Percentiles rank a stretch among this genome's conserved stretches.
Conservation (phyloP, 2,329 filamentous ascomycete genomes). For the Diplodia scrobiculata region DNA sequence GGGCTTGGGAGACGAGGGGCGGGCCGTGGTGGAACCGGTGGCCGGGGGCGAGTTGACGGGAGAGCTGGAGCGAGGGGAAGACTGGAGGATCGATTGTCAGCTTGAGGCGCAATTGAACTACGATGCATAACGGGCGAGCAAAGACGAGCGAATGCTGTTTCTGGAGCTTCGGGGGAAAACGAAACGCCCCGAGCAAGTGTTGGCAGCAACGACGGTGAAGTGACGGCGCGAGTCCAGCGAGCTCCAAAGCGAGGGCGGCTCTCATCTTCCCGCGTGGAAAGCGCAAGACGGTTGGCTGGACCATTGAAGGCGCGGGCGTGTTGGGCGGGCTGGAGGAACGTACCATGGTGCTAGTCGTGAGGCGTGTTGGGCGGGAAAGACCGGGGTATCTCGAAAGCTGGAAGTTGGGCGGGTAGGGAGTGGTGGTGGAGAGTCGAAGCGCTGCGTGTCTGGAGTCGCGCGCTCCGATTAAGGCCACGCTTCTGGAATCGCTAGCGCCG, state of each 20-base stretch:
- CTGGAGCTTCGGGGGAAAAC: too few relatives aligned
- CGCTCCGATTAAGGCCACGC: conserved; percentile 24
- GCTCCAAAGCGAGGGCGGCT: background rate
- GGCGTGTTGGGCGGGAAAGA: conserved; percentile 1
- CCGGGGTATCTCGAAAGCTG: conserved; percentile 25
- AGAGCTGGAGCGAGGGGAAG: conserved; percentile 44
- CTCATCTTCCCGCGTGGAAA: conserved; percentile 9
- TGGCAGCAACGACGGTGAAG: background rate
- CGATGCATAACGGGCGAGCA: background rate
- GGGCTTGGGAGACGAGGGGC: conserved; percentile 81
- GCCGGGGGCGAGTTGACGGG: conserved; percentile 42
- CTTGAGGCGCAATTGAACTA: background rate
- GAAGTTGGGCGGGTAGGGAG: background rate
- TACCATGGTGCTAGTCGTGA: conserved; percentile 20
- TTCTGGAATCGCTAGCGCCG: conserved; percentile 27
- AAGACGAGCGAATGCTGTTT: background rate
- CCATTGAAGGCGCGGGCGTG: background rate
- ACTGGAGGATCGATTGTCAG: conserved; percentile 32
- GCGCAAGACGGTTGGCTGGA: background rate
- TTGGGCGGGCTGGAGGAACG: background rate
- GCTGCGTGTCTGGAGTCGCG: conserved; percentile 22
- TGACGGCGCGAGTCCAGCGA: background rate
- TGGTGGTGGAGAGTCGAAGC: conserved; percentile 23
- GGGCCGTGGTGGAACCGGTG: conserved; percentile 70
- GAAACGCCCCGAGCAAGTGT: background rate